phyloP scores from a whole-genome alignment of 225 moss, liverwort and hornwort genomes.

The Thuidium tamariscinum region DNA sequence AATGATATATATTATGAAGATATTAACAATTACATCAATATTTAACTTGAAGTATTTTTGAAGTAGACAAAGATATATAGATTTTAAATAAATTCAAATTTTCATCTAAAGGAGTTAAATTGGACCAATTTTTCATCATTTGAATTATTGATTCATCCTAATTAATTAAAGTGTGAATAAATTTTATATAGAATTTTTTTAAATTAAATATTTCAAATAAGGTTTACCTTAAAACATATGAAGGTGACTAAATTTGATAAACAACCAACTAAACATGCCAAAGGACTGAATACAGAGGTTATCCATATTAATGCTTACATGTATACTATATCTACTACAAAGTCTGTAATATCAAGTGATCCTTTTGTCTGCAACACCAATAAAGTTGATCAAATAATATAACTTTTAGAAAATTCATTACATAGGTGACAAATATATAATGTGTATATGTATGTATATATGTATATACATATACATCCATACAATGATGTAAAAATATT shows the following conservation, averaged over 20 bases:
- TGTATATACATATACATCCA: too few species aligned
- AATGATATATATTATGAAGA: too few species aligned
- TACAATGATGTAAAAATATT: neutral
- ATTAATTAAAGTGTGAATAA: too few species aligned
- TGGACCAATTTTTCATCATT: accelerated
- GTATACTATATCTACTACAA: conserved; percentile 71
- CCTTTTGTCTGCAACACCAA: conserved; percentile 38
- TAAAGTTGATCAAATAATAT: neutral
- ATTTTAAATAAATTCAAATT: neutral
- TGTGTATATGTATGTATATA: too few species aligned
- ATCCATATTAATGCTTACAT: conserved; percentile 85
- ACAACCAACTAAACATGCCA: conserved; percentile 44
- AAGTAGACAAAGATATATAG: neutral
- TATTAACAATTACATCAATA: neutral
- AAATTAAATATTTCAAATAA: neutral
- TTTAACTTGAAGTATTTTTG: neutral
- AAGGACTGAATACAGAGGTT: conserved; percentile 58
- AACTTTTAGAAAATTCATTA: too few species aligned
- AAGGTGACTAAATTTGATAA: conserved; percentile 60
- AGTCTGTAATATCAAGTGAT: conserved; percentile 54
- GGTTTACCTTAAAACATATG: conserved; percentile 46
- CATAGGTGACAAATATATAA: too few species aligned
- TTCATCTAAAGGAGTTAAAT: neutral
- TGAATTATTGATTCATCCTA: neutral
- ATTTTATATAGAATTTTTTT: too few species aligned